Evolutionary conservation across 805 yeast genomes (phyloP).

Genomic region (Priceomyces fermenticarens): DNA sequence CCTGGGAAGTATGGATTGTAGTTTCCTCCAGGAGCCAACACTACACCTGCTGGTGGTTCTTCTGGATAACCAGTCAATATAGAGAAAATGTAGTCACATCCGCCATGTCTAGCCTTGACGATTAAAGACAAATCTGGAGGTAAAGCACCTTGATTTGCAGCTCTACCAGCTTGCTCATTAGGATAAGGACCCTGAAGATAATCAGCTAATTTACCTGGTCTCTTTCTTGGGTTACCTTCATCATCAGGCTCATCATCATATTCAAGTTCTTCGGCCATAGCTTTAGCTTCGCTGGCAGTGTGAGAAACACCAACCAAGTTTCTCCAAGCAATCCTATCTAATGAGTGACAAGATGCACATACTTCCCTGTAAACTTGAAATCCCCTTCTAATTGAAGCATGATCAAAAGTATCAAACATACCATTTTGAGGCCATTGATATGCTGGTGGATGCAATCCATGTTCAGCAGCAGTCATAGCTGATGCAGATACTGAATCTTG

Average conservation of each 20-base stretch:
- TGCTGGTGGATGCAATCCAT: conserved; percentile 94
- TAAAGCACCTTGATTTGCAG: conserved; percentile 98
- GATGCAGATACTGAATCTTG: conserved; percentile 82
- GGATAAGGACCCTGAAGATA: conserved; percentile 92
- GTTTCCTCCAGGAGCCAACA: conserved; percentile 89
- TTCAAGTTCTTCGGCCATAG: conserved; percentile 93
- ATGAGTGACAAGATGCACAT: conserved; percentile 98
- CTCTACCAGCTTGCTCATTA: conserved; percentile 99
- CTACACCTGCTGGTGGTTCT: conserved; percentile 97
- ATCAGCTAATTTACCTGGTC: conserved; percentile 97
- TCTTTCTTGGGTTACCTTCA: conserved; percentile 96
- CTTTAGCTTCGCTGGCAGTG: conserved; percentile 84
- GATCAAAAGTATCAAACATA: conserved; percentile 87
- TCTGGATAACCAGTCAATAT: conserved; percentile 98
- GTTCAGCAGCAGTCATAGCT: conserved; percentile 99
- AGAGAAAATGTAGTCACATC: conserved; percentile 90
- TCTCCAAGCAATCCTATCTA: conserved; percentile 98
- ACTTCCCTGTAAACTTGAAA: conserved; percentile 98
- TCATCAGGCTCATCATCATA: conserved; percentile 96
- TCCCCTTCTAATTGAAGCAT: conserved; percentile 96
- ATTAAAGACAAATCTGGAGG: conserved; percentile 97
- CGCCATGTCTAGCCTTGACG: conserved; percentile 99
- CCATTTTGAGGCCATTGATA: conserved; percentile 94
- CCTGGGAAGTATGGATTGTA: conserved; percentile 99
- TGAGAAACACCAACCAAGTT: conserved; percentile 95